A percentile compares a stretch with the other conserved stretches of the same genome.
Conservation (phyloP, 2,329 filamentous ascomycete species). For the Pseudocercospora macadamiae region DNA sequence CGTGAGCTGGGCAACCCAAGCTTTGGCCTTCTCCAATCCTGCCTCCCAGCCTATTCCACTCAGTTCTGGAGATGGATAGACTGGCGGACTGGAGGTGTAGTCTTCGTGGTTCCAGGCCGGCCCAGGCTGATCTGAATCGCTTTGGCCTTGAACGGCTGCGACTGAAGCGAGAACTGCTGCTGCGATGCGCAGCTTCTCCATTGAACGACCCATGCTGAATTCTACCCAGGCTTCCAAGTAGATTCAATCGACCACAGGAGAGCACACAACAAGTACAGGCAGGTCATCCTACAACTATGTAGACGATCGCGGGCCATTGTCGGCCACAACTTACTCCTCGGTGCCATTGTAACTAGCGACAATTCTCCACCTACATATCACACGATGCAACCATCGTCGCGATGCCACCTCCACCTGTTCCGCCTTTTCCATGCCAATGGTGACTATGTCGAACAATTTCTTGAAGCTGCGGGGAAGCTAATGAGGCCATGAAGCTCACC, state of each 20-base stretch:
- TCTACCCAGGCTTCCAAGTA: background rate
- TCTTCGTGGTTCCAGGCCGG: conserved; percentile 29
- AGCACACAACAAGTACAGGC: no score
- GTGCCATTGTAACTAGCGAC: conserved; percentile 4
- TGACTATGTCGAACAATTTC: conserved; percentile 5
- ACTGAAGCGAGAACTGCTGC: conserved; percentile 19
- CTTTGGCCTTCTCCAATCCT: conserved; percentile 36
- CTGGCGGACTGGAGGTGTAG: conserved; percentile 29
- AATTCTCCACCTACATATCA: conserved; percentile 10
- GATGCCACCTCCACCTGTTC: background rate
- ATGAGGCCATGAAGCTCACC: conserved; percentile 4
- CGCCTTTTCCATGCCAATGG: background rate
- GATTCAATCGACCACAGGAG: no score
- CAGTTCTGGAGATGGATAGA: conserved; percentile 36
- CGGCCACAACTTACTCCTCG: background rate
- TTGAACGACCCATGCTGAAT: conserved; percentile 15
- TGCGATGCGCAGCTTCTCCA: conserved; percentile 19
- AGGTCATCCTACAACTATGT: conserved; percentile 4
- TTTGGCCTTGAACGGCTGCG: conserved; percentile 23
- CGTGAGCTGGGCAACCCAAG: conserved; percentile 39
- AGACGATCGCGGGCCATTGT: conserved; percentile 1
- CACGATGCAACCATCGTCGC: conserved; percentile 13
- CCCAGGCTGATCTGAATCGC: conserved; percentile 5
- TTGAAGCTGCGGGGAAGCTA: conserved; percentile 12
- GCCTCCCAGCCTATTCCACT: conserved; percentile 47